Percentiles rank a stretch among this genome's conserved stretches.
phyloP scores from a whole-genome alignment of 2,329 filamentous ascomycete genomes.

The Clonostachys rhizophaga region DNA sequence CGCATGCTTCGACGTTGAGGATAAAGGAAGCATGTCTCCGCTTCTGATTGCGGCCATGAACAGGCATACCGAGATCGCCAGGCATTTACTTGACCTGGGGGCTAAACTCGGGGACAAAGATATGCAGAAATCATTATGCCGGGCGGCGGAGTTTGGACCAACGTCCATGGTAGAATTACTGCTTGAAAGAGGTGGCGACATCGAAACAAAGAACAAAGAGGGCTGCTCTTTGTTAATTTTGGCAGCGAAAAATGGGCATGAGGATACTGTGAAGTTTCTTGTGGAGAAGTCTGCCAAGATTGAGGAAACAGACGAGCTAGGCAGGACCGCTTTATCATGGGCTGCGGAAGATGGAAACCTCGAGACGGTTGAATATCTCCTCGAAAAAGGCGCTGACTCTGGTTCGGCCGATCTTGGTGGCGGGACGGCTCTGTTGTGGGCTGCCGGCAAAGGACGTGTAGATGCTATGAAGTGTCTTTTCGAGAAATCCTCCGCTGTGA shows the following conservation, averaged over 20 bases:
- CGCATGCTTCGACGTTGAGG: background rate
- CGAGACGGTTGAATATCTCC: background rate
- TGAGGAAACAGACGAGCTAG: background rate
- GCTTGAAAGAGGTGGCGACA: no score
- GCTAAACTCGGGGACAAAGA: background rate
- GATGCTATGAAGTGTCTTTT: background rate
- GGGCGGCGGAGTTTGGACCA: no score
- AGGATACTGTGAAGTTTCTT: background rate
- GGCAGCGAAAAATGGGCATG: no score
- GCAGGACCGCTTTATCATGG: background rate
- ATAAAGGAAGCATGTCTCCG: background rate
- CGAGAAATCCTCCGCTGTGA: background rate
- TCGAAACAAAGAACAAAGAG: no score
- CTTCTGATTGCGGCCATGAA: background rate
- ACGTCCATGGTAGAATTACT: no score
- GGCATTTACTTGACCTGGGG: background rate
- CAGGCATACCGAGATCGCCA: slow-evolving; percentile 5
- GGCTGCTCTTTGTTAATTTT: no score
- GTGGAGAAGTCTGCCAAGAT: slow-evolving; percentile 4
- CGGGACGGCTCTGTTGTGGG: background rate
- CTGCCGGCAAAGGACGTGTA: background rate
- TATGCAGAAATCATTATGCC: no score
- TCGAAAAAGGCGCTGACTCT: slow-evolving; percentile 4
- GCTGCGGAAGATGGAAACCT: background rate
- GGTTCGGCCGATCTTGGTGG: slow-evolving; percentile 1